These are phyloP conservation scores for Proliferodiscus dingleyae DNA, from an alignment of 2,329 filamentous ascomycete genomes.

Conservation along the genomic window DNA sequence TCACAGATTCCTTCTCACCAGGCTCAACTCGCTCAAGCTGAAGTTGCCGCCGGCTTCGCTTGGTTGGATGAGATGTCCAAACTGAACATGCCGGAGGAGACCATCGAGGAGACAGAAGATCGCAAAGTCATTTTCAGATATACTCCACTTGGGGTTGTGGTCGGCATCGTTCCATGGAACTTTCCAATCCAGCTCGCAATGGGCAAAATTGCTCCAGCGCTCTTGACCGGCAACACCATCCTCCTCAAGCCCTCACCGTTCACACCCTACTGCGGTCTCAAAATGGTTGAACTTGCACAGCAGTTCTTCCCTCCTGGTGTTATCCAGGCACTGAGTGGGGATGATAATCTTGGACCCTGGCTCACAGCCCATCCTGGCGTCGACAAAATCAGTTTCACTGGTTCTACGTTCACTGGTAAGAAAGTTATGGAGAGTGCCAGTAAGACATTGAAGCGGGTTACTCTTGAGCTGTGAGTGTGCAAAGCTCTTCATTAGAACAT, in stretches of 20 bases:
- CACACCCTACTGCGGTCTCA: conserved; percentile 48
- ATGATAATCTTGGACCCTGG: conserved; percentile 46
- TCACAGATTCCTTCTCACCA: too few species aligned
- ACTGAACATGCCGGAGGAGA: conserved; percentile 4
- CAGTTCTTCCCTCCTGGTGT: conserved; percentile 49
- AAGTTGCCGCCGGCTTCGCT: too few species aligned
- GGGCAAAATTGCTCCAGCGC: conserved; percentile 44
- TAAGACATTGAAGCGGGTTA: conserved; percentile 48
- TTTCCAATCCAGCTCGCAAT: conserved; percentile 44
- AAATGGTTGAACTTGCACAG: conserved; percentile 46
- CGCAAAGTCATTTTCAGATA: background rate
- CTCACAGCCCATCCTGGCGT: conserved; percentile 48
- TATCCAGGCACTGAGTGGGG: conserved; percentile 36
- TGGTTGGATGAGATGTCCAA: background rate
- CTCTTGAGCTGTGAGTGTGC: conserved; percentile 47
- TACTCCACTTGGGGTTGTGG: conserved; percentile 43
- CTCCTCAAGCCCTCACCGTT: conserved; percentile 54
- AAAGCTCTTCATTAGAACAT: too few species aligned
- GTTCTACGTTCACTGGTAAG: conserved; percentile 46
- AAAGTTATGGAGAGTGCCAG: conserved; percentile 44
- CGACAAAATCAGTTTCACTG: conserved; percentile 54
- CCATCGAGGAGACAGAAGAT: conserved; percentile 5
- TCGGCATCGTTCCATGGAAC: conserved; percentile 58
- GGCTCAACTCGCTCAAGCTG: too few species aligned
- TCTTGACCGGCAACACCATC: conserved; percentile 48